Conservation (phyloP, 169 alveolate species). For the Perkinsus olseni region DNA sequence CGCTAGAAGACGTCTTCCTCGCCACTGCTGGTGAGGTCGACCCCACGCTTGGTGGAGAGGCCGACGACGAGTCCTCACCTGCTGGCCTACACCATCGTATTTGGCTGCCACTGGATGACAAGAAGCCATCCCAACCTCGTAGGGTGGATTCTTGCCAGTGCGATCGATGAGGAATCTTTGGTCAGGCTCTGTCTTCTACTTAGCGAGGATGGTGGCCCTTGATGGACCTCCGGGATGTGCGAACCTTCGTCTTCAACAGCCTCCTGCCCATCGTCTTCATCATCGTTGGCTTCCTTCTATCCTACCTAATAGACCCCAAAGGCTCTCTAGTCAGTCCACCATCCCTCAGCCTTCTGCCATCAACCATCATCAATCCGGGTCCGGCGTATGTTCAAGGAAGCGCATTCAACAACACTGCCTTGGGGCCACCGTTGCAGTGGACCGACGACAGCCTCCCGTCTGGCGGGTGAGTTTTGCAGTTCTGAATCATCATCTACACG, state of each 20-base stretch:
- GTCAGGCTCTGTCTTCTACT: neutral
- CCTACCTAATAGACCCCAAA: neutral
- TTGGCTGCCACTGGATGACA: neutral
- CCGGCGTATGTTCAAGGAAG: neutral
- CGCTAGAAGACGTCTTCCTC: slow-evolving; percentile 76
- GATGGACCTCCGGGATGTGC: neutral
- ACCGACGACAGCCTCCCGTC: neutral
- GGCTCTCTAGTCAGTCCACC: neutral
- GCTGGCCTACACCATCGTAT: neutral
- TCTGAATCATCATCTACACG: neutral
- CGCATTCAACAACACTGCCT: neutral
- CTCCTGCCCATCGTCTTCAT: neutral
- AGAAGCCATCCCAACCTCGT: neutral
- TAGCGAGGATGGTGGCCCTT: neutral
- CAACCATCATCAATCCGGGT: neutral
- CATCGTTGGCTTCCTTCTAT: neutral
- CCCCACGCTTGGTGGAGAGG: neutral
- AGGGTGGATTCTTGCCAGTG: neutral
- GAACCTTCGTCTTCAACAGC: neutral
- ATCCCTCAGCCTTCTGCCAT: neutral
- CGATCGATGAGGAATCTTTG: neutral
- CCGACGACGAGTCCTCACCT: neutral
- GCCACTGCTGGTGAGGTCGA: slow-evolving; percentile 27
- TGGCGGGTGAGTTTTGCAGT: neutral
- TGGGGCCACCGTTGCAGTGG: neutral